phyloP scores from a whole-genome alignment of 805 yeast species.

The Teunomyces kruisii region DNA sequence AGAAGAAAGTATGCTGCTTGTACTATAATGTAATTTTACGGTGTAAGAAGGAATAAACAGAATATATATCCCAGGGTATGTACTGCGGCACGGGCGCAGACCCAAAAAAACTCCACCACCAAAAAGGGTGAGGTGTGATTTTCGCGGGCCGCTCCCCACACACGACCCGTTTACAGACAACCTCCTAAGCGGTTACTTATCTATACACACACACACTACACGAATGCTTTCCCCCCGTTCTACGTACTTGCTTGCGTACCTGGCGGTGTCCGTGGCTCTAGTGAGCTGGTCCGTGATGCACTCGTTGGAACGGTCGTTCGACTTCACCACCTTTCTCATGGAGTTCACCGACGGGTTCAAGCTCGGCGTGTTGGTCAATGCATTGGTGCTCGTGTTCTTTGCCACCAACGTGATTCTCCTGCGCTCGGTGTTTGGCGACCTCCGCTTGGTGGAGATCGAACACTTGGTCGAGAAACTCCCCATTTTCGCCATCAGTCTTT shows the following conservation, averaged over 20 bases:
- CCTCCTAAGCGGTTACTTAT: too few relatives aligned
- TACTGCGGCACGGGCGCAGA: too few relatives aligned
- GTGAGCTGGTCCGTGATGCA: constrained; percentile 22
- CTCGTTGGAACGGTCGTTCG: constrained; percentile 19
- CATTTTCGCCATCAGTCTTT: constrained; percentile 40
- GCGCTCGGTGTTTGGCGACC: constrained; percentile 63
- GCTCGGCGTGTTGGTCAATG: constrained; percentile 28
- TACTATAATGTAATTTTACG: constrained; percentile 4
- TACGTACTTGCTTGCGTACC: constrained; percentile 11
- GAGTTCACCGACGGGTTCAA: constrained; percentile 32
- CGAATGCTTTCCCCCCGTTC: neutral
- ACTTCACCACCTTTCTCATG: constrained; percentile 22
- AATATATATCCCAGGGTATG: constrained; percentile 11
- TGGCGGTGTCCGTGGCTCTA: constrained; percentile 18
- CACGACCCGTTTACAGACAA: too few relatives aligned
- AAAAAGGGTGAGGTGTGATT: too few relatives aligned
- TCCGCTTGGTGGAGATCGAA: constrained; percentile 74
- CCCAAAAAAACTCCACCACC: too few relatives aligned
- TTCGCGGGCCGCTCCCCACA: too few relatives aligned
- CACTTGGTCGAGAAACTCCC: constrained; percentile 47
- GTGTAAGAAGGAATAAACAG: neutral
- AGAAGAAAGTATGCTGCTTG: neutral
- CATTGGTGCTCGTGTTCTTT: constrained; percentile 18
- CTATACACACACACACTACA: neutral
- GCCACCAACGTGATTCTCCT: constrained; percentile 45